Percentiles rank a stretch among this genome's conserved stretches.
Evolutionary conservation across 257 asterid species (phyloP).

Genomic region (Paulownia fortunei): DNA sequence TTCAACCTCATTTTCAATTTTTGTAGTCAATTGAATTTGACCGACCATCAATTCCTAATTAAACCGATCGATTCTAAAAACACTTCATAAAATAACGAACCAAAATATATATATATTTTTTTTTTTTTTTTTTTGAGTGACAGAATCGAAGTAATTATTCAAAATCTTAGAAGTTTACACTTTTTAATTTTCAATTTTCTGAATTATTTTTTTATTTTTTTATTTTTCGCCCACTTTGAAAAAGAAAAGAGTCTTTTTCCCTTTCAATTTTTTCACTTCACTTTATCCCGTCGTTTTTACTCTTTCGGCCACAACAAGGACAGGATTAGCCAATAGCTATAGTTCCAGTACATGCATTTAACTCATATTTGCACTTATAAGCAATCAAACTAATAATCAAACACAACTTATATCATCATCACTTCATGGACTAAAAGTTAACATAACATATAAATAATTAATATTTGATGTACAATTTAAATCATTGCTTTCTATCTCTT

Average conservation of each 20-base stretch:
- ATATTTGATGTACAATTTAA: not conserved
- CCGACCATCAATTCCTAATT: too few relatives aligned
- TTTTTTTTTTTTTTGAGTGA: too few relatives aligned
- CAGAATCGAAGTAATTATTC: too few relatives aligned
- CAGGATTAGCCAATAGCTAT: not conserved
- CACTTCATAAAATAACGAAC: too few relatives aligned
- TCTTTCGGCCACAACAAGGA: not conserved
- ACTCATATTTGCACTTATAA: constrained; percentile 7
- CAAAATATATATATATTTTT: too few relatives aligned
- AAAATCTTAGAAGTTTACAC: too few relatives aligned
- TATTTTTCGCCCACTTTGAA: too few relatives aligned
- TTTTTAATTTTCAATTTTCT: too few relatives aligned
- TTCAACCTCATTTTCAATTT: too few relatives aligned
- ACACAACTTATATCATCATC: constrained; percentile 6
- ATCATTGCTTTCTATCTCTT: not conserved
- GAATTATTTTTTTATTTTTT: too few relatives aligned
- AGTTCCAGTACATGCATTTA: constrained; percentile 1
- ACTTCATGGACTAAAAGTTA: not conserved
- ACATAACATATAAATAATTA: not conserved
- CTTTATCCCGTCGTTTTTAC: not conserved
- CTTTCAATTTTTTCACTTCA: not conserved
- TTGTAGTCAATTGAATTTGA: too few relatives aligned
- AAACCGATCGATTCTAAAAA: too few relatives aligned
- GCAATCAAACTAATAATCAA: constrained; percentile 6
- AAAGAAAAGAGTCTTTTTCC: not conserved